Evolutionary conservation across 257 asterid species (phyloP).

Genomic region (Ehretia macrophylla): DNA sequence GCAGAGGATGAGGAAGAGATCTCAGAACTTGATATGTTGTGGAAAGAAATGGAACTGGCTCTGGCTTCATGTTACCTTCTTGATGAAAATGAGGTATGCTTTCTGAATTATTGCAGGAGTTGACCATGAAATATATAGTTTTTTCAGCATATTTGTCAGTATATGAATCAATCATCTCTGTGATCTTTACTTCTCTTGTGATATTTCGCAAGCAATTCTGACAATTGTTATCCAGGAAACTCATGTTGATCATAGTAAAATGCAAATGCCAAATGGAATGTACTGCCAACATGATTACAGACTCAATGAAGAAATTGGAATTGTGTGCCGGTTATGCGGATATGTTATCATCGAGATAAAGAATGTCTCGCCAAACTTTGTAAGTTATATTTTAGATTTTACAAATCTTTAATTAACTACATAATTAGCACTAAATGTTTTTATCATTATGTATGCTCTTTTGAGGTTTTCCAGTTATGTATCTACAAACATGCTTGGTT

Average conservation of each 20-base stretch:
- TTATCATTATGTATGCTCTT: no score
- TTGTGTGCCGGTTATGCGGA: constrained; percentile 76
- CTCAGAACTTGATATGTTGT: constrained; percentile 77
- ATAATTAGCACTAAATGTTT: no score
- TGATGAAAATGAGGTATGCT: constrained; percentile 68
- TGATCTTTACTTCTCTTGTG: not conserved
- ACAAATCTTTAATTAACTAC: not conserved
- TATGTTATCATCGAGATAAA: constrained; percentile 69
- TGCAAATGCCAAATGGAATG: constrained; percentile 25
- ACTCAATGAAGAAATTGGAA: constrained; percentile 83
- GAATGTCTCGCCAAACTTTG: constrained; percentile 84
- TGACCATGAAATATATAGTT: no score
- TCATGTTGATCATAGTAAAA: constrained; percentile 28
- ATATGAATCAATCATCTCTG: not conserved
- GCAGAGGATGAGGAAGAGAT: constrained; percentile 46
- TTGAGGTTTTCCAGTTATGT: no score
- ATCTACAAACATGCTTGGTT: no score
- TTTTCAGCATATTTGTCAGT: not conserved
- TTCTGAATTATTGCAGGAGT: not conserved
- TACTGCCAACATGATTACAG: constrained; percentile 69
- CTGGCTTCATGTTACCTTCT: constrained; percentile 76
- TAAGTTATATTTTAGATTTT: constrained; percentile 34
- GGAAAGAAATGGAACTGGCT: constrained; percentile 98
- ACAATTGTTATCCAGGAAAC: constrained; percentile 36
- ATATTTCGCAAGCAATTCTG: not conserved